These are phyloP conservation scores for Phytophthora hibernalis DNA, from an alignment of 352 stramenopile genomes.

Conservation along the genomic window DNA sequence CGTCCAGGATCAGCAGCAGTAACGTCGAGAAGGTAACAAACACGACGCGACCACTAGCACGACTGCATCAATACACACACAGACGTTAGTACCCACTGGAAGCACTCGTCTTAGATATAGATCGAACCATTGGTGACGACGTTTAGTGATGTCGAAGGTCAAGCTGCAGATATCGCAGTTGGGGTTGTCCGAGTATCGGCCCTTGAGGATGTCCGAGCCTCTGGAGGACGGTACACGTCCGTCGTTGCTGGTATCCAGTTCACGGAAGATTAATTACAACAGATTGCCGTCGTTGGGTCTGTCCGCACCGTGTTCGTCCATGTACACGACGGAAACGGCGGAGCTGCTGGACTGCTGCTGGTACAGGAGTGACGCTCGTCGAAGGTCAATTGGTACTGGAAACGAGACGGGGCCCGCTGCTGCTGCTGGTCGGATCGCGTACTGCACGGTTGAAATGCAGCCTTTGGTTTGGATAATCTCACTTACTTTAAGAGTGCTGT, in stretches of 20 bases:
- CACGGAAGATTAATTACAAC: constrained; percentile 14
- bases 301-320: constrained; percentile 18
- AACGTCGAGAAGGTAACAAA: constrained; percentile 68
- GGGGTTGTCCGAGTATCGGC: constrained; percentile 66
- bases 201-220: constrained; percentile 42
- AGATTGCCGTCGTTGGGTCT: constrained; percentile 18
- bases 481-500: no score
- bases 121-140: constrained; percentile 66
- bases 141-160: constrained; percentile 68
- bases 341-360: constrained; percentile 6
- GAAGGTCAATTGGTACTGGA: constrained; percentile 36
- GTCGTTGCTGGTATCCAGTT: constrained; percentile 11
- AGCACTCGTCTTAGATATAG: background rate
- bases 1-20: constrained; percentile 65
- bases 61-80: constrained; percentile 36
- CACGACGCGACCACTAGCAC: constrained; percentile 56
- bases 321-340: constrained; percentile 42
- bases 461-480: no score
- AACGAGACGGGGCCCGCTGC: constrained; percentile 26
- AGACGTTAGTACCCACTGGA: constrained; percentile 10
- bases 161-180: constrained; percentile 72
- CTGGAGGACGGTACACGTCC: constrained; percentile 7
- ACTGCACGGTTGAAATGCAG: no score
- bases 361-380: constrained; percentile 39
- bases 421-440: constrained; percentile 23